Percentiles rank a stretch among this genome's conserved stretches.
Evolutionary conservation across 805 yeast species (phyloP).

Genomic region (Candida ponderosae): DNA sequence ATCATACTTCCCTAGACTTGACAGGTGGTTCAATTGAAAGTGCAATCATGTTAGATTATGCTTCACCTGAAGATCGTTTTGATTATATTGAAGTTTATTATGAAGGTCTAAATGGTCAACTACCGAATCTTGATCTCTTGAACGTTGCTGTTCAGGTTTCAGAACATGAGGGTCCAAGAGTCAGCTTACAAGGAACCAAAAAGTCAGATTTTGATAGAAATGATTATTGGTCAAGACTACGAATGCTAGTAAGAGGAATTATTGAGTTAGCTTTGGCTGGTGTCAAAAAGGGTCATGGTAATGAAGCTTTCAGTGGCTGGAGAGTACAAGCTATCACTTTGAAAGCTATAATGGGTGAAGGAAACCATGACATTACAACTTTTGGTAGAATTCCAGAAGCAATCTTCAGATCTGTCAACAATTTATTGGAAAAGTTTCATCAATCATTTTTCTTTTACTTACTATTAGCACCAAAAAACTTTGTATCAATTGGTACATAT

Average conservation of each 20-base stretch:
- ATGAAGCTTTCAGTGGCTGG: slow-evolving; percentile 95
- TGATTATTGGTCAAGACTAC: slow-evolving; percentile 48
- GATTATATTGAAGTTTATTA: slow-evolving; percentile 69
- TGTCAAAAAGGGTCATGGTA: slow-evolving; percentile 50
- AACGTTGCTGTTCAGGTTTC: slow-evolving; percentile 73
- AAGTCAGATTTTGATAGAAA: slow-evolving; percentile 35
- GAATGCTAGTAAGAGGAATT: slow-evolving; percentile 58
- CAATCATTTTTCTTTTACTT: slow-evolving; percentile 94
- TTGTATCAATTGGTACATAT: slow-evolving; percentile 92
- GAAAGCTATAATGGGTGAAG: slow-evolving; percentile 53
- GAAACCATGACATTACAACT: slow-evolving; percentile 75
- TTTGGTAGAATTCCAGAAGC: slow-evolving; percentile 89
- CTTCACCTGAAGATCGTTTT: slow-evolving; percentile 57
- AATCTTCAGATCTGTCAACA: slow-evolving; percentile 80
- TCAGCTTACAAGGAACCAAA: slow-evolving; percentile 56
- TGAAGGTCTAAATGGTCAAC: slow-evolving; percentile 90
- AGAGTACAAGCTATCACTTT: slow-evolving; percentile 85
- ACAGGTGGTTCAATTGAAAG: slow-evolving; percentile 95
- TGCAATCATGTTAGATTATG: slow-evolving; percentile 78
- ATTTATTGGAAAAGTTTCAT: slow-evolving; percentile 89
- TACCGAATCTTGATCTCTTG: slow-evolving; percentile 86
- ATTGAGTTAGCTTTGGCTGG: slow-evolving; percentile 67
- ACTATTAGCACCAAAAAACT: slow-evolving; percentile 64
- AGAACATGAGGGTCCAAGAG: slow-evolving; percentile 67
- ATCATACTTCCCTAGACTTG: slow-evolving; percentile 73